Evolutionary conservation across 768 basidiomycete species (phyloP), one percentile per base, ranked within the genome.

Genomic region (Russula sp.): DNA sequence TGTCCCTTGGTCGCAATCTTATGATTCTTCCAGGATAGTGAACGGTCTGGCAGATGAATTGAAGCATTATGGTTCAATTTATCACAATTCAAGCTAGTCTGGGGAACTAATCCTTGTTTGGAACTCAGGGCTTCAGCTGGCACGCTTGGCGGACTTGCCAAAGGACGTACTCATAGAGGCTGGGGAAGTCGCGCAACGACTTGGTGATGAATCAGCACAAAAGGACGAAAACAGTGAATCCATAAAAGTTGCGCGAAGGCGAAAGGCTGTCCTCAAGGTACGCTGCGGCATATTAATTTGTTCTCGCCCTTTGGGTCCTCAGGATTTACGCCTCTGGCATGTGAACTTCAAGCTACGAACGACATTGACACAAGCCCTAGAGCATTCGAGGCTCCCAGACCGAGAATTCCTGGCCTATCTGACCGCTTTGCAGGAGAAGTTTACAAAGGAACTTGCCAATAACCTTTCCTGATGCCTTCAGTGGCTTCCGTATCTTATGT

Each of bases 121-220:
- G 7, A 54, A 48, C 14, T 16, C 34, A 95, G 95, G 96, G 3
- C 77, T 99, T 11, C 90, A 97, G 68, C 82, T 98, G 32, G 94
- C 95, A 13, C 83, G 84, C 52, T 80, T 96, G 6, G 94, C 93
- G 0, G 92, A 94, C 70, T 77, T 99, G 0, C 96, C 96, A 0
- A 65, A 72, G 0, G 82, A 89, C 52, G 84, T 96, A 13, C 72
- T 94, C 47, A 65, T 69, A 4, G 85, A 89, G 72, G 86, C 82
- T 6, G 80, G 75, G 62, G 77, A 82, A 59, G 83, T 91, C 0
- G 83, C 91, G 2, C 77, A 78, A 14, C 76, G 73, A 9, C 80
- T 97, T 10, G 74, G 79, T 4, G 81, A 81, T 22, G 73, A 86
- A 8, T 83, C 90, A 61, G 77, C 78, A 4, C 79, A 76, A 62